These are phyloP conservation scores for Colletotrichum lindemuthianum DNA, from an alignment of 2,329 filamentous ascomycete species.

Conservation along the genomic window DNA sequence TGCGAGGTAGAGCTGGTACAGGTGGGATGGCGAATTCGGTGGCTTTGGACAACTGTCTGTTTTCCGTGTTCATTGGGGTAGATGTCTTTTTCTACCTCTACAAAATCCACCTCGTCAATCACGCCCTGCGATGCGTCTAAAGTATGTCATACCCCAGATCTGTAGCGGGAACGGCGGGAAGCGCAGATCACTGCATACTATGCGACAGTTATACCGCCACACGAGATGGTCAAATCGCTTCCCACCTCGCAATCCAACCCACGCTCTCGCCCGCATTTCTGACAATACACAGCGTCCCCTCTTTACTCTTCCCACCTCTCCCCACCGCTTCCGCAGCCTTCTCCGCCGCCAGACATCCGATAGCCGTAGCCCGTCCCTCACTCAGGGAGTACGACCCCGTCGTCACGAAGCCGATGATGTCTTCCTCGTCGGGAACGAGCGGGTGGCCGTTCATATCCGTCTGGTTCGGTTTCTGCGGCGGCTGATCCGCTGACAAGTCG, in stretches of 20 bases:
- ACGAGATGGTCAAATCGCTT: constrained; percentile 59
- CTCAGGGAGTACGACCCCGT: constrained; percentile 84
- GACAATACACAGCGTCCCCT: constrained; percentile 76
- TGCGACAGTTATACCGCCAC: too few species aligned
- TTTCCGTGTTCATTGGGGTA: background rate
- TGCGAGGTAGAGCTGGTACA: background rate
- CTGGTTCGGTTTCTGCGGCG: constrained; percentile 48
- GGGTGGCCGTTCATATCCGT: constrained; percentile 64
- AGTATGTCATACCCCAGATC: background rate
- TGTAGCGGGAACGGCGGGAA: constrained; percentile 12
- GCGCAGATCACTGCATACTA: constrained; percentile 8
- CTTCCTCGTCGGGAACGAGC: constrained; percentile 75
- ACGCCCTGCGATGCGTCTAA: constrained; percentile 41
- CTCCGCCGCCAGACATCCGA: constrained; percentile 75
- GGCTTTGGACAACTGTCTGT: too few species aligned
- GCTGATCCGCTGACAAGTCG: constrained; percentile 37
- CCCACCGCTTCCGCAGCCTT: constrained; percentile 60
- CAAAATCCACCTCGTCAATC: constrained; percentile 40
- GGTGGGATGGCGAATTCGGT: background rate
- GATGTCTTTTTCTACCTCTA: background rate
- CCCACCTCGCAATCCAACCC: constrained; percentile 84
- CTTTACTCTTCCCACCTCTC: constrained; percentile 40
- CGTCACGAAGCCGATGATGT: constrained; percentile 91
- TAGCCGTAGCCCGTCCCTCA: constrained; percentile 77
- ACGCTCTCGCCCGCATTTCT: constrained; percentile 82